Conservation (phyloP, 352 stramenopile genomes). For the Pythium apleroticum region DNA sequence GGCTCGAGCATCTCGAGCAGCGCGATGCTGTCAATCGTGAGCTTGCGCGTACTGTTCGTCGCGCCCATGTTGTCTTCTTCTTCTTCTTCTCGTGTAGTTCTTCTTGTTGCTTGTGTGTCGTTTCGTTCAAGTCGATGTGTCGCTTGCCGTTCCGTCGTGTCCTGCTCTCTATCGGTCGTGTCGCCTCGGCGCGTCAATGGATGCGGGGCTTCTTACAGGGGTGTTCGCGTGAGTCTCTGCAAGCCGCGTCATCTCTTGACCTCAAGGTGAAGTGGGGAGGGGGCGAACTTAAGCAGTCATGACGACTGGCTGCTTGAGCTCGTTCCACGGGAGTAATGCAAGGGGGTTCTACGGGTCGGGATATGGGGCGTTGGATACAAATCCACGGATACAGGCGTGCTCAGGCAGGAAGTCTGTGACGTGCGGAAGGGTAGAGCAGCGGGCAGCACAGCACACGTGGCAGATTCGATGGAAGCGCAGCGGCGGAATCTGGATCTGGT, state of each 20-base stretch:
- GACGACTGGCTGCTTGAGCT: constrained; percentile 20
- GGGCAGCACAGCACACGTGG: constrained; percentile 5
- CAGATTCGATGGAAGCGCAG: constrained; percentile 5
- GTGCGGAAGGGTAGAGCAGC: neutral
- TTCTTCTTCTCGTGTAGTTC: constrained; percentile 10
- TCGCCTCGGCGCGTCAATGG: constrained; percentile 15
- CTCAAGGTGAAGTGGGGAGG: constrained; percentile 14
- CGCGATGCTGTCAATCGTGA: constrained; percentile 78
- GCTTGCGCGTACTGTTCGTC: constrained; percentile 75
- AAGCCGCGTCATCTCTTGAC: constrained; percentile 34
- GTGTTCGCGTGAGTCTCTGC: constrained; percentile 22
- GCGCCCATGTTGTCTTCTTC: constrained; percentile 53
- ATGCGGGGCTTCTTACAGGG: constrained; percentile 13
- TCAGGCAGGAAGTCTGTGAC: neutral
- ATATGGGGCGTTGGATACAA: neutral
- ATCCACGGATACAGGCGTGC: neutral
- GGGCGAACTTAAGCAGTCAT: constrained; percentile 36
- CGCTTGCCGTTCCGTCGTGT: constrained; percentile 8
- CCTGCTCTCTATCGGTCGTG: constrained; percentile 20
- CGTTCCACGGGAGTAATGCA: constrained; percentile 26
- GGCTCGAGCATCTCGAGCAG: constrained; percentile 84
- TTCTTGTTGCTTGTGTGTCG: constrained; percentile 26
- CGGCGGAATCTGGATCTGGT: neutral
- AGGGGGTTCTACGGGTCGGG: constrained; percentile 21
- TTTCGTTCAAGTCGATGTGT: constrained; percentile 7